A percentile compares a stretch with the other conserved stretches of the same genome.
phyloP scores from a whole-genome alignment of 78 protist genomes.

The Polysphondylium violaceum region DNA sequence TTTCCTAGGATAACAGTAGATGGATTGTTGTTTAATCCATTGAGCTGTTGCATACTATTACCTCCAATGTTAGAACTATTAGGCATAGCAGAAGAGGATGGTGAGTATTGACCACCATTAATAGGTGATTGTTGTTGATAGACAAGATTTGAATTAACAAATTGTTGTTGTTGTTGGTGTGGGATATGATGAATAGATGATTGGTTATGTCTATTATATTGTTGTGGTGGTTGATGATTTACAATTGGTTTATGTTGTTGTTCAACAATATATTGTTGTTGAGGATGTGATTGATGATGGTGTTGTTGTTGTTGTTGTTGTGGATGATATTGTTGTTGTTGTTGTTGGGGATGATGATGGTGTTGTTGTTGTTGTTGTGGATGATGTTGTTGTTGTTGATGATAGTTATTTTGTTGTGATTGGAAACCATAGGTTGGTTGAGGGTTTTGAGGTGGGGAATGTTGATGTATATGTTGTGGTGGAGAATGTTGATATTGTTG shows the following conservation, averaged over 20 bases:
- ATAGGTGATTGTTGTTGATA: neutral
- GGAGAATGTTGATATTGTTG: too few species aligned
- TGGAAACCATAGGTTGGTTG: conserved; percentile 14
- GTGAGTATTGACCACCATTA: conserved; percentile 11
- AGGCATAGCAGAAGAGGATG: too few species aligned
- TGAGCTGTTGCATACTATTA: too few species aligned
- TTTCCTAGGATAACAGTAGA: too few species aligned
- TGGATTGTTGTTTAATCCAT: neutral
- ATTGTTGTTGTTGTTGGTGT: conserved; percentile 10
- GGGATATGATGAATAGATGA: conserved; percentile 29
- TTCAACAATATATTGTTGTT: conserved; percentile 14
- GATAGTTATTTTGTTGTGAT: neutral
- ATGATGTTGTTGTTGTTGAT: neutral
- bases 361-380: neutral
- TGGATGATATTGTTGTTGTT: neutral
- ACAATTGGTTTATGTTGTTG: too few species aligned
- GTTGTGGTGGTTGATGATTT: conserved; percentile 21
- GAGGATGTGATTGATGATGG: neutral
- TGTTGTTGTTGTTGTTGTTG: neutral
- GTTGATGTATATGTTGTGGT: conserved; percentile 6
- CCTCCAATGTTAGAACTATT: too few species aligned
- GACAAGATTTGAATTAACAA: neutral
- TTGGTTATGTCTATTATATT: conserved; percentile 4
- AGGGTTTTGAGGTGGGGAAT: neutral
- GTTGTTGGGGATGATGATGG: neutral